phyloP scores from a whole-genome alignment of 2,329 filamentous ascomycete genomes.

The Neocucurbitaria cava region DNA sequence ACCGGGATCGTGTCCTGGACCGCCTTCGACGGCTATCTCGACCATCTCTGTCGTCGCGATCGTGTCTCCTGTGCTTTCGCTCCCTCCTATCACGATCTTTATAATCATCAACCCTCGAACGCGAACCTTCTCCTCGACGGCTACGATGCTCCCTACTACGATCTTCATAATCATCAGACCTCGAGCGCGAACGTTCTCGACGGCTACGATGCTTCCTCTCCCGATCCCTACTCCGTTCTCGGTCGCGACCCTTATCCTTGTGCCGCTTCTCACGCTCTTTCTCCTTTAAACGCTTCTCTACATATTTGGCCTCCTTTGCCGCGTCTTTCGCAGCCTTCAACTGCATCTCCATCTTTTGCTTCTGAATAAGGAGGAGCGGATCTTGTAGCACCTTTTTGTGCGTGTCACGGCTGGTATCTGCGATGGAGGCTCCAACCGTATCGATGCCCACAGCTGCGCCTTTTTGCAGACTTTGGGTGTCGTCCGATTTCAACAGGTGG shows the following conservation, averaged over 20 bases:
- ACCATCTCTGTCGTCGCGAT: constrained; percentile 22
- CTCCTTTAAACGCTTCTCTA: constrained; percentile 43
- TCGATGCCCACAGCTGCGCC: constrained; percentile 49
- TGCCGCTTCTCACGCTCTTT: constrained; percentile 58
- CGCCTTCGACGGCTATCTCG: constrained; percentile 28
- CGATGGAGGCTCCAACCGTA: constrained; percentile 65
- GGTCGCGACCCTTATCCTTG: constrained; percentile 43
- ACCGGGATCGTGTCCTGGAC: constrained; percentile 28
- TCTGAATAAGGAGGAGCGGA: constrained; percentile 90
- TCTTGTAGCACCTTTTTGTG: constrained; percentile 88
- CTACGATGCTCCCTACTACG: constrained; percentile 30
- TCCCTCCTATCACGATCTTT: constrained; percentile 39
- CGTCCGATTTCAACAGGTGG: constrained; percentile 76
- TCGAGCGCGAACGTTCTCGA: constrained; percentile 46
- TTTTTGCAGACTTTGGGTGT: constrained; percentile 78
- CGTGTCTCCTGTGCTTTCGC: constrained; percentile 34
- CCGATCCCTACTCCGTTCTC: constrained; percentile 31
- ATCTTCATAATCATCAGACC: constrained; percentile 35
- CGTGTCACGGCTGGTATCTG: constrained; percentile 79
- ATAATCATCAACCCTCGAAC: constrained; percentile 42
- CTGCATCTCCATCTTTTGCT: constrained; percentile 70
- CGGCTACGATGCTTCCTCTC: constrained; percentile 33
- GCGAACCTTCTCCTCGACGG: constrained; percentile 44
- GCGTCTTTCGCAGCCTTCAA: constrained; percentile 68
- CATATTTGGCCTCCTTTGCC: constrained; percentile 49